phyloP scores from a whole-genome alignment of 345 rosid species.

The Eucalyptus pauciflora region DNA sequence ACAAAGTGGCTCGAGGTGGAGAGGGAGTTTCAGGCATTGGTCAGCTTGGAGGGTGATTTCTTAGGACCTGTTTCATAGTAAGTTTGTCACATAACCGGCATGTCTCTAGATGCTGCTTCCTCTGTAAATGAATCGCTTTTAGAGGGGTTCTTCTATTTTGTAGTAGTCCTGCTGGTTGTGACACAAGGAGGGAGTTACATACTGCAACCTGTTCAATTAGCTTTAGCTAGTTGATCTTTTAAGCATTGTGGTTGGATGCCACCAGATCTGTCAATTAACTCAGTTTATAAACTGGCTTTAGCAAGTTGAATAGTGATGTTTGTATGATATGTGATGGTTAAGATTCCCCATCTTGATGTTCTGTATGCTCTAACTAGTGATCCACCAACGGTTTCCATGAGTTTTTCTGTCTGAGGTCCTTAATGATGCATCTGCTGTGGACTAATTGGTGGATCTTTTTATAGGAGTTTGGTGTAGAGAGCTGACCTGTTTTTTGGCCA shows the following conservation, averaged over 20 bases:
- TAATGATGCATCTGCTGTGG: neutral
- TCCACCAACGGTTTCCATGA: neutral
- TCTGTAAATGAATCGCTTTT: neutral
- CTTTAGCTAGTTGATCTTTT: neutral
- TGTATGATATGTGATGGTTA: neutral
- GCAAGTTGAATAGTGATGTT: neutral
- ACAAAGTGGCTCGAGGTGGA: slow-evolving; percentile 75
- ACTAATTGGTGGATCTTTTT: neutral
- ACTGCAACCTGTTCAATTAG: neutral
- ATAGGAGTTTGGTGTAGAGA: neutral
- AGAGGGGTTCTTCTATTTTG: neutral
- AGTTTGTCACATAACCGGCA: neutral
- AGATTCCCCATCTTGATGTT: neutral
- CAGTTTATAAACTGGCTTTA: neutral
- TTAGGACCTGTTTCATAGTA: slow-evolving; percentile 43
- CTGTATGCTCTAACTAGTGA: neutral
- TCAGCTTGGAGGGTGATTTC: slow-evolving; percentile 71
- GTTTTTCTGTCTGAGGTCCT: neutral
- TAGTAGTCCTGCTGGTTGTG: neutral
- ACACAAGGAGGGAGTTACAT: neutral
- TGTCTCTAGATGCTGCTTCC: neutral
- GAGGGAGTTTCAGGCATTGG: slow-evolving; percentile 80
- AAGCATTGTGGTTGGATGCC: neutral
- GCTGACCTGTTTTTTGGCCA: neutral
- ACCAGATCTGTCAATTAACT: neutral